phyloP scores from a whole-genome alignment of 2,329 filamentous ascomycete species.

The Rosellinia necatrix region DNA sequence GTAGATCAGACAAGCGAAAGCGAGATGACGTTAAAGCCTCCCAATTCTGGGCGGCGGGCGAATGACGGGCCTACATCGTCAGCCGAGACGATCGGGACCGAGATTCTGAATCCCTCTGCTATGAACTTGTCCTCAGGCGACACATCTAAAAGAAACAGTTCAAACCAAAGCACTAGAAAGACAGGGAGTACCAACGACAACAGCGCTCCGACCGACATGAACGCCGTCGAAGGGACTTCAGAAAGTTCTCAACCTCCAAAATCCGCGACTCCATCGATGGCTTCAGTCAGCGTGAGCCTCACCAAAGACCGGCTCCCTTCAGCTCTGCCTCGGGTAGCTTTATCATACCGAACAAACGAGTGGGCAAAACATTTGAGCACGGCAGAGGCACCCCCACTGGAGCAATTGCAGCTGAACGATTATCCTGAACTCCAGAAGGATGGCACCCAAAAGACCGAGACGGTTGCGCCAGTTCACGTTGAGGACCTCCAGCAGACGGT shows the following conservation, averaged over 20 bases:
- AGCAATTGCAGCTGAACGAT: constrained; percentile 60
- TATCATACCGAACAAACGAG: constrained; percentile 89
- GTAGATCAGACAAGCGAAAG: constrained; percentile 9
- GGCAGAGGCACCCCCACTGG: constrained; percentile 73
- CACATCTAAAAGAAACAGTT: constrained; percentile 32
- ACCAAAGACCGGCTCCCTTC: constrained; percentile 68
- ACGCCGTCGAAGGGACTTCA: constrained; percentile 26
- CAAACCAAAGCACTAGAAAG: constrained; percentile 26
- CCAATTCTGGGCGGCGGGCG: constrained; percentile 3
- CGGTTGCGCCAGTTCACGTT: constrained; percentile 64
- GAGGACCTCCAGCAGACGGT: constrained; percentile 69
- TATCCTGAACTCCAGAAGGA: constrained; percentile 38
- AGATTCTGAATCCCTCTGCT: constrained; percentile 33
- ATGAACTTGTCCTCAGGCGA: constrained; percentile 25
- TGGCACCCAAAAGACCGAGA: constrained; percentile 50
- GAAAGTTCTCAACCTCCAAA: constrained; percentile 32
- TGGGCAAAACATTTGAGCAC: constrained; percentile 89
- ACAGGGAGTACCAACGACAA: constrained; percentile 24
- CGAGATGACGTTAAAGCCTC: constrained; percentile 14
- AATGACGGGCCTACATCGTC: constrained; percentile 32
- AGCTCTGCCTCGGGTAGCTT: constrained; percentile 75
- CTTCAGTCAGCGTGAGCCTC: constrained; percentile 47
- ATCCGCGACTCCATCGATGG: constrained; percentile 44
- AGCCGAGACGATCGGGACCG: constrained; percentile 38
- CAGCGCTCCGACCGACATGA: constrained; percentile 22